Evolutionary conservation across 2,329 filamentous ascomycete species (phyloP), one percentile per base, ranked within the genome.

Genomic region (Cercospora zeae-maydis): DNA sequence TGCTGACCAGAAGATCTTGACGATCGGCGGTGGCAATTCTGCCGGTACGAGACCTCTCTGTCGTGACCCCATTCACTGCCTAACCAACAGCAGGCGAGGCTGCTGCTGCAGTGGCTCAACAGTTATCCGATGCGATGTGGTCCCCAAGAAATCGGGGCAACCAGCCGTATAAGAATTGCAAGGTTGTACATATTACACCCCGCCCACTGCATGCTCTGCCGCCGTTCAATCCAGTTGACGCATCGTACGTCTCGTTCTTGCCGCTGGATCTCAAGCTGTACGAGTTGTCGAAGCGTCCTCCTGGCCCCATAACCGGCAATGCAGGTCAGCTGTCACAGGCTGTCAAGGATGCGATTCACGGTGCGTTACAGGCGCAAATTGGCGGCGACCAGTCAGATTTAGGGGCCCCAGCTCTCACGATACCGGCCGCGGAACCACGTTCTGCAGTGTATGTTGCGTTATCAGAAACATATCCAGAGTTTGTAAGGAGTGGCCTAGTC

Each of bases 11-110:
- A 90, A 87, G 70, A 86, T 95, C 14, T 80, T 92, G 1, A 80
- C 96, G 0, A 84, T 92, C 0, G 91, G 91, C 0, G 91, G 90
- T 0, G 90, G 92, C 70, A 92, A 95, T 83, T 93, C 90, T 1
- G 91, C 90, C 0, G 57, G 56, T 58, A 49, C 11, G 54, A 21
- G 3, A 13, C 42, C 14, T 19, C n/a, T 21, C 6, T 16, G 10
- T 16, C 14, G 6, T 30, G 14, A 13, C 1, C 1, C 36, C 33
- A 4, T 45, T 2, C 7, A 14, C 10, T 19, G 16, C 7, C 36
- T 58, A 21, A 58, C 27, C 7, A 3, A 16, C 7, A 11, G 4
- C n/a, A 58, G 84, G 90, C 4, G 91, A 96, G 77, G 88, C 88
- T 54, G 88, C 90, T 0, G 87, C 86, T 9, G 86, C 87, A 1